Conservation (phyloP, 1,284 basidiomycete genomes). For the Microbotryum violaceum region DNA sequence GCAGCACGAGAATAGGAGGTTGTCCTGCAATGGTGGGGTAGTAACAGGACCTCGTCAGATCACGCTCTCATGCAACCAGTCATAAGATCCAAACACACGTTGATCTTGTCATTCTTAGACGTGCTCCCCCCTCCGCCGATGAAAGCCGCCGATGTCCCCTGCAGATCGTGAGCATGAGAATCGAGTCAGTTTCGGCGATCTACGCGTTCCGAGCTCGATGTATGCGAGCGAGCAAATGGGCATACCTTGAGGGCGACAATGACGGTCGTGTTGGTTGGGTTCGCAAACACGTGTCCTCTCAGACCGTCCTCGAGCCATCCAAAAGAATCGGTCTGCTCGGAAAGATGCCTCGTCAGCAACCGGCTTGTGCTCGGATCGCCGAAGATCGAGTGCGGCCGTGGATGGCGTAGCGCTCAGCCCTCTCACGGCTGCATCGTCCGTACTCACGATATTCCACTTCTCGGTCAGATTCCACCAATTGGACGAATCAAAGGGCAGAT, state of each 20-base stretch:
- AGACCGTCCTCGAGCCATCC: constrained; percentile 91
- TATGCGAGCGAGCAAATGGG: too few species aligned
- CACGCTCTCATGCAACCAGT: neutral
- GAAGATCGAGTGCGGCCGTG: constrained; percentile 6
- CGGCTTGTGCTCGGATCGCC: neutral
- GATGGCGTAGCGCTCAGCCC: constrained; percentile 1
- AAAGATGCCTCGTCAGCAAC: neutral
- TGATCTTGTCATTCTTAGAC: constrained; percentile 80
- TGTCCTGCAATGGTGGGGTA: constrained; percentile 50
- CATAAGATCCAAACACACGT: constrained; percentile 44
- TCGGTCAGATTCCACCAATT: constrained; percentile 68
- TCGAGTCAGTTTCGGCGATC: neutral
- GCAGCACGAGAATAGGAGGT: constrained; percentile 96
- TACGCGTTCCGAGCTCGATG: neutral
- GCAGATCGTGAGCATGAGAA: neutral
- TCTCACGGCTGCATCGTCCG: constrained; percentile 33
- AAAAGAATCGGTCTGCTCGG: constrained; percentile 62
- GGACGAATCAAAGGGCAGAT: constrained; percentile 48
- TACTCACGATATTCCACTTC: constrained; percentile 58
- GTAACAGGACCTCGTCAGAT: neutral
- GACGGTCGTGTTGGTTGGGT: constrained; percentile 75
- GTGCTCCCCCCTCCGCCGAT: constrained; percentile 73
- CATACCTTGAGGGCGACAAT: constrained; percentile 74
- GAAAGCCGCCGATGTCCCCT: constrained; percentile 72
- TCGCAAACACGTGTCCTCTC: constrained; percentile 66